Percentiles rank a stretch among this genome's conserved stretches.
These are phyloP conservation scores for Pharus latifolius DNA, from an alignment of 176 grass and related monocot species.

Conservation along the genomic window DNA sequence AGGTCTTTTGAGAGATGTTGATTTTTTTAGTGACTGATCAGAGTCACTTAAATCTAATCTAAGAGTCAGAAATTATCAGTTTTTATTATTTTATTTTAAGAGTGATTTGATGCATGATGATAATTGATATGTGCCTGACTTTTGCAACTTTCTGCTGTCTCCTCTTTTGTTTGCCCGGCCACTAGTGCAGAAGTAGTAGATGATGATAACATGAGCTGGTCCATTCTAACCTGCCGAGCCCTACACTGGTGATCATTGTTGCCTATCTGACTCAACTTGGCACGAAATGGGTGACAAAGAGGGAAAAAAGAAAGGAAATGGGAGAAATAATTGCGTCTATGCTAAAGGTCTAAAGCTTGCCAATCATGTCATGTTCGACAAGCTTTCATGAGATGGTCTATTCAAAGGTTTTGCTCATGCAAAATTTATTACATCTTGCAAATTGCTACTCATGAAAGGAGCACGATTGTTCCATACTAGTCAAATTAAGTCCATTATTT, in stretches of 20 bases:
- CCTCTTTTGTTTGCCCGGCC: not conserved
- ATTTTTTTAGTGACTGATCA: too few relatives aligned
- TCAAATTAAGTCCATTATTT: too few relatives aligned
- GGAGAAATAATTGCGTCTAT: not conserved
- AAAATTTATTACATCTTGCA: too few relatives aligned
- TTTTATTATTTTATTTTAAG: too few relatives aligned
- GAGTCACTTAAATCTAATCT: too few relatives aligned
- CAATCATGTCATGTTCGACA: constrained; percentile 9
- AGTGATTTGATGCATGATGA: not conserved
- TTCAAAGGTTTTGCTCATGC: not conserved
- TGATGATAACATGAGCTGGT: not conserved
- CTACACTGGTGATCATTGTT: not conserved
- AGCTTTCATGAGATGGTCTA: not conserved
- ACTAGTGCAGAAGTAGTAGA: not conserved
- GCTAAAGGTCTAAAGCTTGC: not conserved
- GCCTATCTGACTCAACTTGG: not conserved
- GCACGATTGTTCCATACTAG: too few relatives aligned
- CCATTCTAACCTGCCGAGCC: not conserved
- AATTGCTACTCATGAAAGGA: too few relatives aligned
- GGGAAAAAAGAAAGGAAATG: not conserved
- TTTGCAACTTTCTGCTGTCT: not conserved
- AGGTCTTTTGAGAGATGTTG: too few relatives aligned
- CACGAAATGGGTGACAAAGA: not conserved
- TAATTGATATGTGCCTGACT: not conserved
- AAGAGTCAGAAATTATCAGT: too few relatives aligned